Base-by-base conservation (phyloP, 345 rosid species). In the Citrus reticulata region DNA sequence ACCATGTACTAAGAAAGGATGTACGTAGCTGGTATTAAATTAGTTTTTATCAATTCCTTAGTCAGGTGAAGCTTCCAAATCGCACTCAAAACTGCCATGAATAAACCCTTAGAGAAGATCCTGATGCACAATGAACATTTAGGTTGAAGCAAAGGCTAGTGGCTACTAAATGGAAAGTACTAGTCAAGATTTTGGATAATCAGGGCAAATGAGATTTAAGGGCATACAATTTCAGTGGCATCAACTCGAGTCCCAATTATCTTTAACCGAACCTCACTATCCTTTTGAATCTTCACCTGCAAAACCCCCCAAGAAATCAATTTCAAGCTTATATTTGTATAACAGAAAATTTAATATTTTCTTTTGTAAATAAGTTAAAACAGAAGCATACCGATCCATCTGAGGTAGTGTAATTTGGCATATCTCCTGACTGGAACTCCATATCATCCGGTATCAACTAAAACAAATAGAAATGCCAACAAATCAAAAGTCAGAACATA, bases 401-500 rank as follows among this genome's bases (percentile, higher is more conserved):
- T 34, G 93, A 92, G 75, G 98, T 91, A 1, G 98, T 91, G 78
- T 92, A 95, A 69, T 91, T 95, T 72, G 99, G 99, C 89, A 90
- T 84, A 72, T 93, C 99, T 81, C 99, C 97, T 27, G 95, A 84
- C 55, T 95, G 98, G 81, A 93, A 93, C 85, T 95, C 98, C 98
- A 92, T 93, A 84, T 93, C 99, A 79, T 95, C 98, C 2, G 98
- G 98, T 76, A 92, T 95, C 88, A 93, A 82, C 99, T 95, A 81
- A 62, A 58, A 82, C 61, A 77, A 17, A 67, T 37, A 7, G 57
- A 2, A 29, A 35, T 22, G 62, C 30, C 7, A n/a, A 46, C 62
- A 0, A 25, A 22, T 66, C 4, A 55, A 7, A 80, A 66, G 51
- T 46, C 51, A 46, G 1, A 46, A 46, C 51, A 74, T 1, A 19